Conservation (phyloP, 306 rosid genomes). For the Corylus avellana region DNA sequence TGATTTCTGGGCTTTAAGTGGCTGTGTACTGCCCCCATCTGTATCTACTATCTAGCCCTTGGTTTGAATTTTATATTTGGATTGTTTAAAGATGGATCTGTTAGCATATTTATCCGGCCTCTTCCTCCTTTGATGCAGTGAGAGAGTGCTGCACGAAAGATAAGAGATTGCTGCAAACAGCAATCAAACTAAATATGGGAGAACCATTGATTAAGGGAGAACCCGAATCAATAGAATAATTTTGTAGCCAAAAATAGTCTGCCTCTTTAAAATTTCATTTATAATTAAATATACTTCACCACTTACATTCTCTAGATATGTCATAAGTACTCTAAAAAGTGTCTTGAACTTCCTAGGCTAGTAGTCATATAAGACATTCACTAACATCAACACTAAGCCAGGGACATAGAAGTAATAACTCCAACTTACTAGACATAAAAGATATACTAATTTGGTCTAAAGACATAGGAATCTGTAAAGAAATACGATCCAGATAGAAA, state of each 20-base stretch:
- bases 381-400: neutral
- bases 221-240: neutral
- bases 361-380: neutral
- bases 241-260: neutral
- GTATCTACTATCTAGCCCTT: neutral
- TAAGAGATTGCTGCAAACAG: neutral
- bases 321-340: neutral
- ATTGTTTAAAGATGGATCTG: neutral
- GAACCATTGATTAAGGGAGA: neutral
- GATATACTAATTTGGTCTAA: neutral
- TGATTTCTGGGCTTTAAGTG: conserved; percentile 16
- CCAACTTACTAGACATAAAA: neutral
- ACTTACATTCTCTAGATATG: neutral
- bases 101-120: neutral
- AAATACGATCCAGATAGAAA: too few species aligned
- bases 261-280: neutral
- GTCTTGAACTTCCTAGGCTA: neutral
- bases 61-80: neutral
- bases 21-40: conserved; percentile 6
- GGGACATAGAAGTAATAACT: neutral
- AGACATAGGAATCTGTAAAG: too few species aligned
- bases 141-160: neutral
- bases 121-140: neutral
- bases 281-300: neutral
- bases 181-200: neutral